These are phyloP conservation scores for Aspergillus asperescens DNA, from an alignment of 495 filamentous ascomycete genomes.

Conservation along the genomic window DNA sequence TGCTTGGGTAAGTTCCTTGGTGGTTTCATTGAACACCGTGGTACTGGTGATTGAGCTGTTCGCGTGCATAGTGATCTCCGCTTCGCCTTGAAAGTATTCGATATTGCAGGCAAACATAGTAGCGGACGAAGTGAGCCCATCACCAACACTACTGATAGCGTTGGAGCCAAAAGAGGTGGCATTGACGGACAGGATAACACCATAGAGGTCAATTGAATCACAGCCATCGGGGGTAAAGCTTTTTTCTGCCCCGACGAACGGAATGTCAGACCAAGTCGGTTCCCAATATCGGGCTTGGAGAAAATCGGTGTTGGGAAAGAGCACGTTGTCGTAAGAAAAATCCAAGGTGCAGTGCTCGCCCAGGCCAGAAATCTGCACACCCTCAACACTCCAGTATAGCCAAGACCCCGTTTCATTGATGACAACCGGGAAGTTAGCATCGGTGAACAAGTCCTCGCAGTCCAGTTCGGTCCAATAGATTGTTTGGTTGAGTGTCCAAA, in stretches of 20 bases:
- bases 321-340: conserved; percentile 32
- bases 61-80: conserved; percentile 34
- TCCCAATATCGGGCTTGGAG: conserved; percentile 42
- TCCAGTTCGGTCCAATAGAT: conserved; percentile 35
- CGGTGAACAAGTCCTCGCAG: conserved; percentile 23
- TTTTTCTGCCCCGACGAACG: conserved; percentile 9
- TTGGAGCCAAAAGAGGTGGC: conserved; percentile 15
- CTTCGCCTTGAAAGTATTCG: conserved; percentile 29
- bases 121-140: conserved; percentile 25
- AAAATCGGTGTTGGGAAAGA: conserved; percentile 30
- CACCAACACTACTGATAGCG: conserved; percentile 4
- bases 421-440: conserved; percentile 22
- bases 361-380: conserved; percentile 20
- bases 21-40: conserved; percentile 19
- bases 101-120: conserved; percentile 36
- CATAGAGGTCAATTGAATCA: conserved; percentile 35
- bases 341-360: conserved; percentile 27
- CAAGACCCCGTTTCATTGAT: conserved; percentile 19
- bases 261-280: conserved; percentile 20
- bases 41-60: conserved; percentile 38
- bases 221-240: conserved; percentile 31
- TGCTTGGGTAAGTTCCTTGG: conserved; percentile 14
- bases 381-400: conserved; percentile 32
- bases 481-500: conserved; percentile 37
- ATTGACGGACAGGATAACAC: conserved; percentile 36